A percentile compares a stretch with the other conserved stretches of the same genome.
These are phyloP conservation scores for Sclerotinia trifoliorum DNA, from an alignment of 2,329 filamentous ascomycete genomes.

Conservation along the genomic window DNA sequence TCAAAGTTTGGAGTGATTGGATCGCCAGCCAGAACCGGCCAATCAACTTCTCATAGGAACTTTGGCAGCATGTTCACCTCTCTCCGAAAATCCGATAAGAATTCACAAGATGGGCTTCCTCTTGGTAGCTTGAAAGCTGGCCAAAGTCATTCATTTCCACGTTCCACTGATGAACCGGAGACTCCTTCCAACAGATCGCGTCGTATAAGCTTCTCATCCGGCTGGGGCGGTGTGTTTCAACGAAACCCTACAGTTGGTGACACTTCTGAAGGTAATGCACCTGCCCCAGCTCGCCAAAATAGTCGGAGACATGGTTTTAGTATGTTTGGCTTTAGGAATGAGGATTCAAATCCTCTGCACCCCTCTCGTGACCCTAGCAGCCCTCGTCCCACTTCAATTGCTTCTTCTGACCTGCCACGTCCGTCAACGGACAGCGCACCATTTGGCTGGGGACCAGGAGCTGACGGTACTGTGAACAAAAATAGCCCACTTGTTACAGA, in stretches of 20 bases:
- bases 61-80: constrained; percentile 57
- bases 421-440: constrained; percentile 77
- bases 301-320: constrained; percentile 35
- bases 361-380: constrained; percentile 57
- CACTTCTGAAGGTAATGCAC: constrained; percentile 37
- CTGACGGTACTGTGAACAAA: constrained; percentile 49
- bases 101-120: constrained; percentile 54
- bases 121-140: constrained; percentile 68
- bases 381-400: constrained; percentile 67
- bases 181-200: constrained; percentile 51
- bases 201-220: constrained; percentile 55
- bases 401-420: constrained; percentile 68
- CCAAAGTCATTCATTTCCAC: constrained; percentile 77
- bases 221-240: constrained; percentile 49
- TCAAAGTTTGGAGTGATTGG: constrained; percentile 37
- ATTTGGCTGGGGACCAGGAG: constrained; percentile 63
- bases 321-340: constrained; percentile 55
- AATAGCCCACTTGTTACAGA: constrained; percentile 52
- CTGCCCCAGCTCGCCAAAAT: constrained; percentile 37
- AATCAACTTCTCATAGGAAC: constrained; percentile 47
- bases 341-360: constrained; percentile 41
- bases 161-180: constrained; percentile 57
- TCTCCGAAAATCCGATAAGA: constrained; percentile 58
- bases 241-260: constrained; percentile 34
- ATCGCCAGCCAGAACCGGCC: constrained; percentile 37